Evolutionary conservation across 1,139 yeast genomes (phyloP).

Genomic region (Suhomyces choctaworum): DNA sequence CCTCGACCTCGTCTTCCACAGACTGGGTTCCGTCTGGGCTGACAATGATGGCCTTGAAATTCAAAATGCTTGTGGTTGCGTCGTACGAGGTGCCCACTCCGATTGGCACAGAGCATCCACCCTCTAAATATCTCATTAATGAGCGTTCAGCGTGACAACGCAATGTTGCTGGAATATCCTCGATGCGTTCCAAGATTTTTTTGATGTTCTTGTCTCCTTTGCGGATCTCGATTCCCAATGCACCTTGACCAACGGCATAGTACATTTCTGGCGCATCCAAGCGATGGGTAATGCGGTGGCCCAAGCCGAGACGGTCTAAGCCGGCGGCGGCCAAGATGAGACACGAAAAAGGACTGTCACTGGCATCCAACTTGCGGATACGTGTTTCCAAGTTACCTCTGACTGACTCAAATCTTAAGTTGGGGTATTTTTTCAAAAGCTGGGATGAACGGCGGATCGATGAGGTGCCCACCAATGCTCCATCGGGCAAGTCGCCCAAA

Average conservation of each 20-base stretch:
- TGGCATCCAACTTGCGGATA: conserved; percentile 65
- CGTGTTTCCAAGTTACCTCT: conserved; percentile 90
- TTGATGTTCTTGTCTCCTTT: conserved; percentile 60
- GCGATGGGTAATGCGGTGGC: conserved; percentile 66
- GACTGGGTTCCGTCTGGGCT: conserved; percentile 76
- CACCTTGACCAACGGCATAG: conserved; percentile 98
- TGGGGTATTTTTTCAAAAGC: conserved; percentile 42
- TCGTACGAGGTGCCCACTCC: conserved; percentile 75
- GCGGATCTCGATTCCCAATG: conserved; percentile 87
- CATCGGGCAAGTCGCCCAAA: conserved; percentile 75
- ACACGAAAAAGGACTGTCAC: conserved; percentile 63
- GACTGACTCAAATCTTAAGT: conserved; percentile 62
- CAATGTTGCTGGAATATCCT: conserved; percentile 65
- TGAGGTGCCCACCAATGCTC: conserved; percentile 90
- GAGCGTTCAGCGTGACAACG: conserved; percentile 92
- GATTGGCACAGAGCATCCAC: conserved; percentile 97
- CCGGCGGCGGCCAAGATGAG: conserved; percentile 93
- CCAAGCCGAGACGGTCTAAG: conserved; percentile 67
- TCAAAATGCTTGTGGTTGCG: conserved; percentile 40
- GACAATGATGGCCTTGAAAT: conserved; percentile 73
- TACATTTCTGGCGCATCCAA: conserved; percentile 85
- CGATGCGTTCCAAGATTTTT: conserved; percentile 61
- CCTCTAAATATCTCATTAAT: conserved; percentile 84
- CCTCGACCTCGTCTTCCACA: conserved; percentile 56
- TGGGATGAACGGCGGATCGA: conserved; percentile 89